These are phyloP conservation scores for Smallanthus sonchifolius DNA, from an alignment of 129 eudicot species.

Conservation along the genomic window DNA sequence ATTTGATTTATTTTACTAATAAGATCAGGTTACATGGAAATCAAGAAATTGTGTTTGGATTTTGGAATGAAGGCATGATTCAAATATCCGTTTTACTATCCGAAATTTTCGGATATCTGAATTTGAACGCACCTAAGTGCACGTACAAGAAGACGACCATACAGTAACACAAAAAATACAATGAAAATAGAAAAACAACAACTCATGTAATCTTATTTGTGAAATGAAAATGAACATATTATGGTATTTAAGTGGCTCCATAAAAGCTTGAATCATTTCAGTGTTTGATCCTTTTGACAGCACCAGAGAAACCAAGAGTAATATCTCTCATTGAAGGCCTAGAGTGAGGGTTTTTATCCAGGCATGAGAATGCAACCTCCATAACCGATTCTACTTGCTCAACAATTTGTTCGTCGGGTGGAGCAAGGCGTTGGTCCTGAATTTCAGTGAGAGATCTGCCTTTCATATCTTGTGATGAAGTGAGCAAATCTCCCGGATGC, in stretches of 20 bases:
- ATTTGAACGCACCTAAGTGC: neutral
- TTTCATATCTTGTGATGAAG: neutral
- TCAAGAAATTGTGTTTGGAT: too few species aligned
- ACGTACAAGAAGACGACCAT: neutral
- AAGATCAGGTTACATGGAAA: too few species aligned
- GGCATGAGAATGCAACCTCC: neutral
- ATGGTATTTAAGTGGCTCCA: neutral
- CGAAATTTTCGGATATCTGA: neutral
- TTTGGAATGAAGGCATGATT: too few species aligned
- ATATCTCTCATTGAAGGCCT: neutral
- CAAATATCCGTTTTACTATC: too few species aligned
- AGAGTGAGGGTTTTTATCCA: neutral
- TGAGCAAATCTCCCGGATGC: neutral
- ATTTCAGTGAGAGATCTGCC: neutral
- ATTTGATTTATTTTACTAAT: too few species aligned
- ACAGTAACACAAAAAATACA: neutral
- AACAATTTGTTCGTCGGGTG: neutral
- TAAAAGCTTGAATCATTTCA: neutral
- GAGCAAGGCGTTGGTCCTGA: neutral
- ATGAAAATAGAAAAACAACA: neutral
- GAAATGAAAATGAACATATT: neutral
- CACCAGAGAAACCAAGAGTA: neutral
- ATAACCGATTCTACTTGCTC: neutral
- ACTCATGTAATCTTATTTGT: neutral
- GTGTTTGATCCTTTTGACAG: neutral